phyloP scores from a whole-genome alignment of 1,284 basidiomycete species.

The Puccinia hordei region DNA sequence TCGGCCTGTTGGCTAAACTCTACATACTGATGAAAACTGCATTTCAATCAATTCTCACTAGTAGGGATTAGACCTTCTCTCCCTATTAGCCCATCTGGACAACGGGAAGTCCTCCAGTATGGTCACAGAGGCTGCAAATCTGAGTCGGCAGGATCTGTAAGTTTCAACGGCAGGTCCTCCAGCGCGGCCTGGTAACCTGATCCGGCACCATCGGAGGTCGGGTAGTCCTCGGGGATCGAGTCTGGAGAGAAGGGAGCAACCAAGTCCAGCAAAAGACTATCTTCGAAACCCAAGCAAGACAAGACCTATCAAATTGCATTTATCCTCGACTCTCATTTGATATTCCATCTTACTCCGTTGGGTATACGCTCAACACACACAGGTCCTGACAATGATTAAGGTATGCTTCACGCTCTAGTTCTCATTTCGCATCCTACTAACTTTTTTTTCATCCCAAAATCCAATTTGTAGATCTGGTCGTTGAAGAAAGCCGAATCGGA shows the following conservation, averaged over 20 bases:
- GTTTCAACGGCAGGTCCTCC: no score
- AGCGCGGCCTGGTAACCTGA: no score
- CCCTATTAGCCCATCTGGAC: no score
- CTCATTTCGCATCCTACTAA: background rate
- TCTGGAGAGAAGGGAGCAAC: background rate
- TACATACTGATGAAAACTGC: no score
- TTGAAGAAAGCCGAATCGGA: slow-evolving; percentile 97
- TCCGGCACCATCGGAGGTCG: no score
- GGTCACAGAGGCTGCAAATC: no score
- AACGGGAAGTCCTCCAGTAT: no score
- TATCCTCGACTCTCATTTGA: background rate
- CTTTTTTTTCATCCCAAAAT: background rate
- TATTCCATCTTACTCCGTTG: background rate
- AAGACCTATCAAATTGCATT: no score
- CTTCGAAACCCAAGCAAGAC: background rate
- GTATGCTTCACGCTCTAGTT: background rate
- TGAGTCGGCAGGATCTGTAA: no score
- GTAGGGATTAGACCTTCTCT: no score
- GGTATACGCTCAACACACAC: background rate
- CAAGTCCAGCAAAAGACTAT: background rate
- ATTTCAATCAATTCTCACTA: no score
- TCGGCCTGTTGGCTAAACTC: no score
- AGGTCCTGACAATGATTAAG: slow-evolving; percentile 8
- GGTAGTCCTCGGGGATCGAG: background rate
- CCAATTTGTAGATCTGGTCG: slow-evolving; percentile 77